These are phyloP conservation scores for Geranomyces variabilis DNA, from an alignment of 192 early-diverging fungal species.

Conservation along the genomic window DNA sequence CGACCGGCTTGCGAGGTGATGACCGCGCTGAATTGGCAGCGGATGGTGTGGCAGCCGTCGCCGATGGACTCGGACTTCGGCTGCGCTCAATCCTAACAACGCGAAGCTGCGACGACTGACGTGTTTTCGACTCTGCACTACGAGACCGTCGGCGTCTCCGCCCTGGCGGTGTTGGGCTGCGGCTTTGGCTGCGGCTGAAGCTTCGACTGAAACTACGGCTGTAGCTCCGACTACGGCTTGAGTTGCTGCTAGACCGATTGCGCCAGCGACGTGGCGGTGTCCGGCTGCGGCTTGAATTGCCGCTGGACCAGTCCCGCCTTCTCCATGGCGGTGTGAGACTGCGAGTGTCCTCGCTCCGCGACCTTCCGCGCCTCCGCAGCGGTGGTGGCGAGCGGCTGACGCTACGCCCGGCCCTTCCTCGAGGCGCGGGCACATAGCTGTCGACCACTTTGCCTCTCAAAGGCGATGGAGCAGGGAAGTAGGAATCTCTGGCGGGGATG, in stretches of 20 bases:
- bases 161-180: not conserved
- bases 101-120: not conserved
- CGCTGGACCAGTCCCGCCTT: not conserved
- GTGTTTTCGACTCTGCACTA: not conserved
- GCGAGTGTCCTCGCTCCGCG: too few relatives aligned
- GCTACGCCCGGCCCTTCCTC: too few relatives aligned
- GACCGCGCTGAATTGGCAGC: not conserved
- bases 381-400: too few relatives aligned
- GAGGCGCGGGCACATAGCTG: too few relatives aligned
- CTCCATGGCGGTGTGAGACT: not conserved
- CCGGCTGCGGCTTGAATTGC: not conserved
- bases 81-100: not conserved
- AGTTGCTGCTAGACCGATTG: not conserved
- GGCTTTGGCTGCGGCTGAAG: not conserved
- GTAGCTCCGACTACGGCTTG: not conserved
- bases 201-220: not conserved
- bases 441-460: too few relatives aligned
- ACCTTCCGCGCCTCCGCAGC: not conserved
- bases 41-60: not conserved
- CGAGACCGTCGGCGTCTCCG: not conserved
- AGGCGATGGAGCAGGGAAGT: too few relatives aligned
- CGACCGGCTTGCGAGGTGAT: not conserved
- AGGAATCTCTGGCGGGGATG: not conserved
- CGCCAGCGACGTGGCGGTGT: not conserved
- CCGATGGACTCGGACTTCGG: not conserved